Conservation (phyloP, 2,329 filamentous ascomycete species). For the Diplodia sapinea region DNA sequence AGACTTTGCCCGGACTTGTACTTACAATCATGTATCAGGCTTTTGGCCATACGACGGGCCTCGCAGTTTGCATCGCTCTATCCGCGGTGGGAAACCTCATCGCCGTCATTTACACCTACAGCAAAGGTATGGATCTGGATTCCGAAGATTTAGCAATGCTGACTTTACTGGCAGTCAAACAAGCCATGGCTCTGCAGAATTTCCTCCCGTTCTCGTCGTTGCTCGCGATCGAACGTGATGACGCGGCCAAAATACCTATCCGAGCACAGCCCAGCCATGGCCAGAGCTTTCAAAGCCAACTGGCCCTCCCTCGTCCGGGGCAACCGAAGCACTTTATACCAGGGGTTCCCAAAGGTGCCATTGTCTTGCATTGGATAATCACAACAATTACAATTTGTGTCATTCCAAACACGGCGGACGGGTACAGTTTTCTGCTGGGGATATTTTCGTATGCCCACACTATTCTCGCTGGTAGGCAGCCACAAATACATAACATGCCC, state of each 20-base stretch:
- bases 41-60: neutral
- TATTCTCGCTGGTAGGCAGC: constrained; percentile 11
- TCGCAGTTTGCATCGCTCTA: constrained; percentile 33
- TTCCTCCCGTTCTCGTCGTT: constrained; percentile 31
- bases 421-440: constrained; percentile 32
- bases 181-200: constrained; percentile 31
- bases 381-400: constrained; percentile 26
- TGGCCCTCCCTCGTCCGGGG: neutral
- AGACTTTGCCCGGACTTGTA: too few species aligned
- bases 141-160: too few species aligned
- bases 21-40: too few species aligned
- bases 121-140: neutral
- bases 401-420: constrained; percentile 30
- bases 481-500: too few species aligned
- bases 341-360: neutral
- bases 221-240: too few species aligned
- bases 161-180: constrained; percentile 22
- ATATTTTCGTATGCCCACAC: constrained; percentile 33
- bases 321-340: constrained; percentile 18
- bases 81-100: constrained; percentile 33
- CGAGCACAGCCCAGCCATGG: too few species aligned
- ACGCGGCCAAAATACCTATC: too few species aligned
- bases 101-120: constrained; percentile 30
- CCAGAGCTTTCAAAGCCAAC: too few species aligned
- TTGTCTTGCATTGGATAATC: constrained; percentile 25